These are phyloP conservation scores for Benincasa hispida DNA, from an alignment of 306 rosid genomes.

Conservation along the genomic window DNA sequence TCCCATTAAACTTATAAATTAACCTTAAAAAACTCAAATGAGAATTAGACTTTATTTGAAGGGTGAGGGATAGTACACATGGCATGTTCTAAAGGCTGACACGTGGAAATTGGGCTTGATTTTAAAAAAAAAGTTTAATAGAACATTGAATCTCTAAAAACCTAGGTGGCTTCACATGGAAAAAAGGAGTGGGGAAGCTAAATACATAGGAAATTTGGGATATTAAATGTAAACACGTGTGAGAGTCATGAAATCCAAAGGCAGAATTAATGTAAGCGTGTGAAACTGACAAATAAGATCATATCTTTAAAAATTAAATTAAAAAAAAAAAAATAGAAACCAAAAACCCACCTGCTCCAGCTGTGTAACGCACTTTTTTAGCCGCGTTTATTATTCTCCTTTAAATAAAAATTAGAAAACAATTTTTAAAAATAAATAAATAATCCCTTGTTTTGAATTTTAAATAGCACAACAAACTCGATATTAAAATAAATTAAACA, in stretches of 20 bases:
- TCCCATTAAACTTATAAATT: too few species aligned
- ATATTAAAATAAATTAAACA: too few species aligned
- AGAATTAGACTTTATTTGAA: too few species aligned
- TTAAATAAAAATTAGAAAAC: too few species aligned
- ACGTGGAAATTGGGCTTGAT: not conserved
- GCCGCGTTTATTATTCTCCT: not conserved
- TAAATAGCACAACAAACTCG: too few species aligned
- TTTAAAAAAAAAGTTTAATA: not conserved
- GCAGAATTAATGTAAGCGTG: slow-evolving; percentile 7
- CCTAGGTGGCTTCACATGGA: not conserved
- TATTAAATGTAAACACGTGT: not conserved
- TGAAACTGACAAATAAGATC: not conserved
- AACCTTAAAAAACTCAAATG: too few species aligned
- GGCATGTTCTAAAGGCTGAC: not conserved
- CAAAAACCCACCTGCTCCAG: not conserved
- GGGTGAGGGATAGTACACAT: not conserved
- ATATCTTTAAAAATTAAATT: not conserved
- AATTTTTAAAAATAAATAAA: too few species aligned
- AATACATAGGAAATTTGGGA: not conserved
- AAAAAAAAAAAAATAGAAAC: too few species aligned
- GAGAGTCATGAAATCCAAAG: not conserved
- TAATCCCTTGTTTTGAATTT: not conserved
- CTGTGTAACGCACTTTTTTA: not conserved
- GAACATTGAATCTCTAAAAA: not conserved
- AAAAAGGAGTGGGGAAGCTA: not conserved